phyloP scores from a whole-genome alignment of 768 basidiomycete species.

The Mycena albidolilacea region DNA sequence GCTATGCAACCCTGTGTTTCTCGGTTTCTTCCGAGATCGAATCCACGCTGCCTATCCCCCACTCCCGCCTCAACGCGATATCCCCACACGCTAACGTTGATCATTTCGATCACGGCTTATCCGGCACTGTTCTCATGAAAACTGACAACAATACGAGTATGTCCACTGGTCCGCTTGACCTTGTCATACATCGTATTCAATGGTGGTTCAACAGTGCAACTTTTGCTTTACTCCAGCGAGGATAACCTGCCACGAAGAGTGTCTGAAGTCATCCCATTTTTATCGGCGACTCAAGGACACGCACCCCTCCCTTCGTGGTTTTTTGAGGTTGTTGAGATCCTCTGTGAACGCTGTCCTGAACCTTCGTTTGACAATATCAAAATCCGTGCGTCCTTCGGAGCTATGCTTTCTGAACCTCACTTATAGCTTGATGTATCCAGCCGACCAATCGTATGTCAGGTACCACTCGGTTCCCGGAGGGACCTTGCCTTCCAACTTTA shows the following conservation, averaged over 20 bases:
- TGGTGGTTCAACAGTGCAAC: constrained; percentile 10
- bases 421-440: neutral
- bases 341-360: neutral
- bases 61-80: neutral
- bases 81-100: neutral
- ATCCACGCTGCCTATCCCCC: constrained; percentile 14
- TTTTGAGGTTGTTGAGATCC: constrained; percentile 20
- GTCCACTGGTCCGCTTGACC: neutral
- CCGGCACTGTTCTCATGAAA: constrained; percentile 1
- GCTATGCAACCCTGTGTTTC: constrained; percentile 5
- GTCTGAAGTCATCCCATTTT: constrained; percentile 16
- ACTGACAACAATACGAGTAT: constrained; percentile 35
- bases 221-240: neutral
- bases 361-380: constrained; percentile 24
- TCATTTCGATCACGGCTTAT: constrained; percentile 1
- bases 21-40: constrained; percentile 10
- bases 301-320: constrained; percentile 12
- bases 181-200: neutral
- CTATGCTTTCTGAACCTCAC: constrained; percentile 18
- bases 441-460: constrained; percentile 2
- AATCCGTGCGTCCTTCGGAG: constrained; percentile 20
- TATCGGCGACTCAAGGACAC: constrained; percentile 12
- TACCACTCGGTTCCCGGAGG: neutral
- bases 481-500: neutral
- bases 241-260: constrained; percentile 7